These are phyloP conservation scores for Friedmanniomyces endolithicus DNA, from an alignment of 495 filamentous ascomycete species.

Conservation along the genomic window DNA sequence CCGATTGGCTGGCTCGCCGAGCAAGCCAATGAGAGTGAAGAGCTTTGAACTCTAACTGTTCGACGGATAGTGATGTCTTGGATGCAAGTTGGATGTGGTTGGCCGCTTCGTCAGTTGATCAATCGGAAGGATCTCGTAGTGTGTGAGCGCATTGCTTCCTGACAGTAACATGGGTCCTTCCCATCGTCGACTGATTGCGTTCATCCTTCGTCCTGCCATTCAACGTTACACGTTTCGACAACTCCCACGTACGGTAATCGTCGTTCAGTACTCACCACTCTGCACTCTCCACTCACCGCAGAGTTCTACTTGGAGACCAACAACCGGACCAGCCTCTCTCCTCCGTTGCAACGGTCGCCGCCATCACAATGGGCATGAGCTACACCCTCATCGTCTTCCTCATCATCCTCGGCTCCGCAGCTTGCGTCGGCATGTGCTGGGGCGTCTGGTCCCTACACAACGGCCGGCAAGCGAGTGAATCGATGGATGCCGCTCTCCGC, in stretches of 20 bases:
- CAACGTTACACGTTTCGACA: too few relatives aligned
- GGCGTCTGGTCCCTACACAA: not conserved
- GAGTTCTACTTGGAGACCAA: too few relatives aligned
- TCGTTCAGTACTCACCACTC: too few relatives aligned
- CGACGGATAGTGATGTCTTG: not conserved
- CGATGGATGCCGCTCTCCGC: not conserved
- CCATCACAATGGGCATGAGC: not conserved
- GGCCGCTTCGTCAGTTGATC: not conserved
- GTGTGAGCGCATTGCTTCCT: too few relatives aligned
- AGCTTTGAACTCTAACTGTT: not conserved
- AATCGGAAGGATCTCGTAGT: not conserved
- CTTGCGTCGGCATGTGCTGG: not conserved
- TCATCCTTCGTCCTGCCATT: too few relatives aligned
- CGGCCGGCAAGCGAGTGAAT: not conserved
- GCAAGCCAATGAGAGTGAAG: not conserved
- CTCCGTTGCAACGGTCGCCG: not conserved
- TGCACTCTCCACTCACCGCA: too few relatives aligned
- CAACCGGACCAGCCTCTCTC: not conserved
- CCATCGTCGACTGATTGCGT: too few relatives aligned
- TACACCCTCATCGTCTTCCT: conserved; percentile 1
- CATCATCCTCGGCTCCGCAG: not conserved
- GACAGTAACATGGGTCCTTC: too few relatives aligned
- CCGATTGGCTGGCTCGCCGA: not conserved
- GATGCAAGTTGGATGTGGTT: not conserved
- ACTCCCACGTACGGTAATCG: too few relatives aligned